Percentiles rank a stretch among this genome's conserved stretches.
Evolutionary conservation across 345 rosid species (phyloP).

Genomic region (Balakata baccata): DNA sequence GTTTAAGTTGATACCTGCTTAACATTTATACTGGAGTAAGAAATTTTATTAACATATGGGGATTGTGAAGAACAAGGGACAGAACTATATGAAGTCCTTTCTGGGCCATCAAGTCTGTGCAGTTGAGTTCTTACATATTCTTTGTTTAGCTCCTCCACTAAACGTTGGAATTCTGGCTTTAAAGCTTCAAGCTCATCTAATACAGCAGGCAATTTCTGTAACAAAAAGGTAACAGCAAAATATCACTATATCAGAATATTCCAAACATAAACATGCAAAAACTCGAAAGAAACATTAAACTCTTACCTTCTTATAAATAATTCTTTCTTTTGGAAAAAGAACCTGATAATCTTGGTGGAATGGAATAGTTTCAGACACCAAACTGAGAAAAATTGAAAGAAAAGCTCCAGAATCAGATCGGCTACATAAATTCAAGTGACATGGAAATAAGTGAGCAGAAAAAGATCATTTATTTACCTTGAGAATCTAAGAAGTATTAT

Average conservation of each 20-base stretch:
- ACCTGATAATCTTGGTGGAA: conserved; percentile 78
- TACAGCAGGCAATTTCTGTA: conserved; percentile 53
- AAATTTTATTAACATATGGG: conserved; percentile 35
- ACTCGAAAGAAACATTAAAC: conserved; percentile 8
- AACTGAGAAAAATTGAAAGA: conserved; percentile 40
- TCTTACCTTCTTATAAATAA: conserved; percentile 64
- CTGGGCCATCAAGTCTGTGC: conserved; percentile 36
- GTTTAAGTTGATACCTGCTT: conserved; percentile 32
- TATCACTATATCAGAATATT: not conserved
- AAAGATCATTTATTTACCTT: conserved; percentile 44
- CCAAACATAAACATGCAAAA: not conserved
- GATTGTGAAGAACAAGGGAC: conserved; percentile 41
- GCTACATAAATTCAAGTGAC: not conserved
- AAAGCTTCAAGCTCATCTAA: conserved; percentile 74
- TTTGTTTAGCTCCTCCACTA: conserved; percentile 50
- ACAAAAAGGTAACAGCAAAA: conserved; percentile 20
- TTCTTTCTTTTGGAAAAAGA: conserved; percentile 52
- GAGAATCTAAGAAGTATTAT: conserved; percentile 84
- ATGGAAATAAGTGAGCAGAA: not conserved
- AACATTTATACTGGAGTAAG: conserved; percentile 37
- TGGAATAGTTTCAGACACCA: conserved; percentile 93
- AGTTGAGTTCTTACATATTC: conserved; percentile 27
- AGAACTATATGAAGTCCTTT: conserved; percentile 30
- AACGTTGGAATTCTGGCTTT: conserved; percentile 66
- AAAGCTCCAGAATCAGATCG: not conserved